Conservation (phyloP, 2,329 filamentous ascomycete species). For the Exophiala sideris region DNA sequence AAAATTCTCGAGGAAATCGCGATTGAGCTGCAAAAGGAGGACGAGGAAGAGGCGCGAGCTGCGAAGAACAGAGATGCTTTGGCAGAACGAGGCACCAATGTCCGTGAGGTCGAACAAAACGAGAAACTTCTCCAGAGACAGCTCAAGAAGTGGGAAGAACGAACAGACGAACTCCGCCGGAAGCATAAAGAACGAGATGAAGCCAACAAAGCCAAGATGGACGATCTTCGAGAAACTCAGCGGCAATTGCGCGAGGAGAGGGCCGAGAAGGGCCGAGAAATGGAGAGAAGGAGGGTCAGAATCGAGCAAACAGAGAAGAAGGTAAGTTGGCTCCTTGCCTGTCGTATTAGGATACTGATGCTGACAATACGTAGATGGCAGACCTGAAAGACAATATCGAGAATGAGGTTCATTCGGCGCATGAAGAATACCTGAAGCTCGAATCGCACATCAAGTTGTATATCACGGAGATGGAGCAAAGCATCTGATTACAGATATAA, state of each 20-base stretch:
- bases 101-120: constrained; percentile 84
- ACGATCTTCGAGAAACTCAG: constrained; percentile 78
- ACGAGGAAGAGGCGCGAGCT: constrained; percentile 80
- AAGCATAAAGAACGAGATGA: constrained; percentile 78
- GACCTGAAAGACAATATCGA: constrained; percentile 98
- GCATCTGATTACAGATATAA: constrained; percentile 46
- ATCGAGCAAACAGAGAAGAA: constrained; percentile 99
- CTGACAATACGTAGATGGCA: constrained; percentile 66
- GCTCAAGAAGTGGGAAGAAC: constrained; percentile 77
- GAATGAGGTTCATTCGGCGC: constrained; percentile 81
- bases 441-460: constrained; percentile 96
- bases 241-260: constrained; percentile 79
- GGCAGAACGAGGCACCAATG: constrained; percentile 81
- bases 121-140: constrained; percentile 82
- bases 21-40: constrained; percentile 80
- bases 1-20: constrained; percentile 86
- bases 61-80: constrained; percentile 80
- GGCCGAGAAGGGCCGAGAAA: constrained; percentile 80
- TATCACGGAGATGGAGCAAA: constrained; percentile 98
- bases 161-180: constrained; percentile 77
- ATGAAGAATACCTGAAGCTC: constrained; percentile 96
- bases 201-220: constrained; percentile 82
- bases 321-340: constrained; percentile 50
- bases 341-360: constrained; percentile 1
- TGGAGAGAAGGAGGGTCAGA: constrained; percentile 84